Base-by-base conservation (phyloP, 352 stramenopile species). In the Sclerospora graminicola region DNA sequence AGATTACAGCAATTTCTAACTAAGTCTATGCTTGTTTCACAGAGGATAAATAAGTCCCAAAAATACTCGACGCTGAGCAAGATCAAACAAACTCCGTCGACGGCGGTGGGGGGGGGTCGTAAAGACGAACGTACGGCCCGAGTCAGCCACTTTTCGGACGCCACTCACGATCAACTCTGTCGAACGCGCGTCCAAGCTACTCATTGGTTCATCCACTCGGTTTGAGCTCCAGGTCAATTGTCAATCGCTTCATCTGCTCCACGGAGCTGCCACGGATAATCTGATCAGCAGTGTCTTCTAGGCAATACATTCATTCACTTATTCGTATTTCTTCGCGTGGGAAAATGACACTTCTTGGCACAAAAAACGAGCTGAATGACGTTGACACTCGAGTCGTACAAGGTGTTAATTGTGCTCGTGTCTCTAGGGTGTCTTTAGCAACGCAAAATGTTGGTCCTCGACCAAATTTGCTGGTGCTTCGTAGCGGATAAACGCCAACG, bases 241-340 rank as follows among this genome's bases (percentile, higher is more conserved):
- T 51, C 7, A 56, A 16, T 8, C 48, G 35, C 34, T 56, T 56
- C 41, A 56, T 56, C 33, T 56, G 48, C 27, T 56, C 48, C 26
- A 56, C 11, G 14, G 48, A 56, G 15, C 48, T 56, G 13, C 41
- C 48, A 10, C 48, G 48, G 13, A 56, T 50, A 27, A 56, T 56
- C 15, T 51, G 33, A 13, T 56, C 48, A n/a, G 40, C 34, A 23
- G 50, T 56, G 4, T 40, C 32, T 26, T 37, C 35, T 15, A 56
- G 15, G 16, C 15, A 14, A 56, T 37, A 10, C 41, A 51, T 14
- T 15, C 28, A 21, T 41, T 37, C 21, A 56, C 41, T 11, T 27
- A 50, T n/a, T 45, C 26, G 13, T 41, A 50, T 20, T 55, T 55
- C n/a, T n/a, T n/a, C n/a, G n/a, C n/a, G n/a, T n/a, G n/a, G n/a